Conservation (phyloP, 108 stramenopile species). For the Nannochloropsis oceanica region DNA sequence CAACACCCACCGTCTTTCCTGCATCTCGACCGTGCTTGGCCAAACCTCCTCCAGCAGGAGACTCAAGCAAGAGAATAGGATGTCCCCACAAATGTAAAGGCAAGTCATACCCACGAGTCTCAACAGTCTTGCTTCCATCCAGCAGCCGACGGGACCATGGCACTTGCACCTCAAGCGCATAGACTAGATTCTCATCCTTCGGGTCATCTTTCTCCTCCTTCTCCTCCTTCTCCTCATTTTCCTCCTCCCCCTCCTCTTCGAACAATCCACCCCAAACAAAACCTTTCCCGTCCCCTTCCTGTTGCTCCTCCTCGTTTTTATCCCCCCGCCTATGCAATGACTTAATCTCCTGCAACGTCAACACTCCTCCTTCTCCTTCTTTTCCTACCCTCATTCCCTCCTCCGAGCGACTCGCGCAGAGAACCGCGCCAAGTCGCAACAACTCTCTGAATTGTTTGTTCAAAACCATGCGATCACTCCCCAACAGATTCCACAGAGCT, state of each 20-base stretch:
- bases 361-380: background rate
- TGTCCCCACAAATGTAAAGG: slow-evolving; percentile 5
- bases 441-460: background rate
- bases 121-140: slow-evolving; percentile 15
- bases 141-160: slow-evolving; percentile 18
- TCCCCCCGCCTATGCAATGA: background rate
- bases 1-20: background rate
- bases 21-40: background rate
- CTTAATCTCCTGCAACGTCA: background rate
- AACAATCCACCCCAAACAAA: background rate
- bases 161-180: slow-evolving; percentile 16
- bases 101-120: slow-evolving; percentile 18
- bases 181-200: background rate
- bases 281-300: background rate
- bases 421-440: background rate
- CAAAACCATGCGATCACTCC: background rate
- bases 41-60: background rate
- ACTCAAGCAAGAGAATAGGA: slow-evolving; percentile 9
- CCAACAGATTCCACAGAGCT: background rate
- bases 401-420: background rate
- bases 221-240: background rate
- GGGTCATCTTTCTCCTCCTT: background rate
- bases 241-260: background rate
- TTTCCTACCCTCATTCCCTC: background rate
- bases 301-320: background rate